These are phyloP conservation scores for Aspergillus bertholletiae DNA, from an alignment of 495 filamentous ascomycete genomes.

Conservation along the genomic window DNA sequence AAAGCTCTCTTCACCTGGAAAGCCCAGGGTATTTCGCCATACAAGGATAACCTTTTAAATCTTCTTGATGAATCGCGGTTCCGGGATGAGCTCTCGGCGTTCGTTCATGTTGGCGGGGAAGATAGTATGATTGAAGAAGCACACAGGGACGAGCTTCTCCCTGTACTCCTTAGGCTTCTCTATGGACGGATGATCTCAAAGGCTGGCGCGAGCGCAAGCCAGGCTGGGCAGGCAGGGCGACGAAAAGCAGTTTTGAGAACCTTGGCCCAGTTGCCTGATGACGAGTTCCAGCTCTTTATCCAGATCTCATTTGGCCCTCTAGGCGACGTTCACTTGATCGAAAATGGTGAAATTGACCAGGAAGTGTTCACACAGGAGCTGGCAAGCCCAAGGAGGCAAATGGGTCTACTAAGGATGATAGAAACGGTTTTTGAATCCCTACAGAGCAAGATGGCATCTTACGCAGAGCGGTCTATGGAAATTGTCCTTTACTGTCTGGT, in stretches of 20 bases:
- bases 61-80: conserved; percentile 89
- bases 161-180: conserved; percentile 79
- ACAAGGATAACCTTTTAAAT: conserved; percentile 83
- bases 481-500: conserved; percentile 76
- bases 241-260: conserved; percentile 63
- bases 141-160: conserved; percentile 69
- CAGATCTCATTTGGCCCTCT: conserved; percentile 76
- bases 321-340: conserved; percentile 50
- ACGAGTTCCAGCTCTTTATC: conserved; percentile 74
- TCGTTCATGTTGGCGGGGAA: conserved; percentile 68
- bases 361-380: conserved; percentile 48
- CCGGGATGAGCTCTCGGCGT: conserved; percentile 82
- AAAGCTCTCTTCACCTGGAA: conserved; percentile 91
- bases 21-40: conserved; percentile 64
- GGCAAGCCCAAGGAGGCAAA: conserved; percentile 68
- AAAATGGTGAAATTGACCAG: conserved; percentile 48
- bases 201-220: conserved; percentile 54
- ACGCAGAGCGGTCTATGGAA: conserved; percentile 61
- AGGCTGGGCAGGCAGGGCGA: conserved; percentile 58
- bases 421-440: conserved; percentile 83
- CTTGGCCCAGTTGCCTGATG: conserved; percentile 55
- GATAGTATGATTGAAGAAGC: conserved; percentile 71
- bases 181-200: conserved; percentile 87
- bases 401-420: conserved; percentile 86
- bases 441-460: conserved; percentile 61